A percentile compares a stretch with the other conserved stretches of the same genome.
These are phyloP conservation scores for Marsdenia floribunda DNA, from an alignment of 257 asterid species.

Conservation along the genomic window DNA sequence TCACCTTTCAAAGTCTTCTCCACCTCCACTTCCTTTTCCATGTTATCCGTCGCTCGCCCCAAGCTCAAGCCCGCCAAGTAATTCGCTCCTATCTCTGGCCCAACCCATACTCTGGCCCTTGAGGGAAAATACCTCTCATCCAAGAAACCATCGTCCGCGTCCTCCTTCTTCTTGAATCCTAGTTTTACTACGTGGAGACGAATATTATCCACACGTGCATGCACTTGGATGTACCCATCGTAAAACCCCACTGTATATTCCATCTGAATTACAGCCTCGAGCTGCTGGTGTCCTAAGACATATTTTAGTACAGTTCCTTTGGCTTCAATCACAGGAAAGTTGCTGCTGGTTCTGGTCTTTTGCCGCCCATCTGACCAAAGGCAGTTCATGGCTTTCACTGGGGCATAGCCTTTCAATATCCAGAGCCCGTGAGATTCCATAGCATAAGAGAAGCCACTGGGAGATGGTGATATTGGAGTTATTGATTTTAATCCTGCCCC, in stretches of 20 bases:
- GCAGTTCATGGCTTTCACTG: conserved; percentile 2
- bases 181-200: conserved; percentile 62
- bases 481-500: conserved; percentile 37
- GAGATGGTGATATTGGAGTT: conserved; percentile 26
- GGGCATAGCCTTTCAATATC: conserved; percentile 57
- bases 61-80: conserved; percentile 72
- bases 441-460: conserved; percentile 55
- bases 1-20: conserved; percentile 58
- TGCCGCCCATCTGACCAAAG: not conserved
- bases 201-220: conserved; percentile 63
- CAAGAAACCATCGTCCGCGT: conserved; percentile 20
- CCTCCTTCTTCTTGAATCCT: conserved; percentile 49
- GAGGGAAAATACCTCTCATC: conserved; percentile 78
- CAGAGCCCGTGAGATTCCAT: conserved; percentile 76
- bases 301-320: conserved; percentile 58
- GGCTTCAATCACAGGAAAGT: conserved; percentile 39
- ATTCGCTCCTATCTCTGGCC: conserved; percentile 77
- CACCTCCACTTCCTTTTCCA: conserved; percentile 55
- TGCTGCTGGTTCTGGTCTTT: not conserved
- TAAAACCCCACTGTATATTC: conserved; percentile 54
- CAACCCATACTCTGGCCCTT: conserved; percentile 69
- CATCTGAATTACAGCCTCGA: conserved; percentile 77
- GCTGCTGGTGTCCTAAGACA: conserved; percentile 81
- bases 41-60: conserved; percentile 65
- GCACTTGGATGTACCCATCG: conserved; percentile 61